Percentiles rank a stretch among this genome's conserved stretches.
Evolutionary conservation across 2,329 filamentous ascomycete genomes (phyloP).

Genomic region (Neopestalotiopsis sp.): DNA sequence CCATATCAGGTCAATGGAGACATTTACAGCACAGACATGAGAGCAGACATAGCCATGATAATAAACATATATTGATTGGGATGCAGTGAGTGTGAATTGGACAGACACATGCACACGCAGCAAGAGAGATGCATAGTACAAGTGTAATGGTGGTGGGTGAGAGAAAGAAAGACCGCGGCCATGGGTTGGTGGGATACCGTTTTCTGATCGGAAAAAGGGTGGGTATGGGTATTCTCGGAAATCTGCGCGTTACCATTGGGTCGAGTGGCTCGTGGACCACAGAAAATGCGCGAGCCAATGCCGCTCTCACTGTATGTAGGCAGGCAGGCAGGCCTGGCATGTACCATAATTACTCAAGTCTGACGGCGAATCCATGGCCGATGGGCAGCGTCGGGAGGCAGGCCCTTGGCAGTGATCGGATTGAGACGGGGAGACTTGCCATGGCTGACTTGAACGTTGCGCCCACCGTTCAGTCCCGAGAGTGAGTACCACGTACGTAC

Average conservation of each 20-base stretch:
- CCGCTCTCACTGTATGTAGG: neutral
- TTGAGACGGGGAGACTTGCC: neutral
- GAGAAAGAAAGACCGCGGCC: neutral
- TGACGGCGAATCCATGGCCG: neutral
- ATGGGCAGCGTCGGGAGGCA: neutral
- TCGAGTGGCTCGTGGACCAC: slow-evolving; percentile 4
- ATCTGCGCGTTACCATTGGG: slow-evolving; percentile 21
- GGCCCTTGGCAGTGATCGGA: neutral
- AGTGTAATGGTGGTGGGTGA: no score
- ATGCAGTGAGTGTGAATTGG: neutral
- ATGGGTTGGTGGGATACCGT: neutral
- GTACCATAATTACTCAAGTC: neutral
- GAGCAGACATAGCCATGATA: neutral
- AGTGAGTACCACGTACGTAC: no score
- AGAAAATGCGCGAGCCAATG: neutral
- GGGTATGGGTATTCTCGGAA: slow-evolving; percentile 27
- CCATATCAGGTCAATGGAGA: neutral
- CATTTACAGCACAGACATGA: slow-evolving; percentile 1
- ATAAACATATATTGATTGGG: neutral
- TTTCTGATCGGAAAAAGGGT: neutral
- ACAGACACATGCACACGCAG: no score
- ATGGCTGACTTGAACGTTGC: neutral
- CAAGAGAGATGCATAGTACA: no score
- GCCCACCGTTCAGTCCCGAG: neutral
- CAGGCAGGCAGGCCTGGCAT: no score